A percentile compares a stretch with the other conserved stretches of the same genome.
These are phyloP conservation scores for Drechslera avenae DNA, from an alignment of 2,329 filamentous ascomycete genomes.

Conservation along the genomic window DNA sequence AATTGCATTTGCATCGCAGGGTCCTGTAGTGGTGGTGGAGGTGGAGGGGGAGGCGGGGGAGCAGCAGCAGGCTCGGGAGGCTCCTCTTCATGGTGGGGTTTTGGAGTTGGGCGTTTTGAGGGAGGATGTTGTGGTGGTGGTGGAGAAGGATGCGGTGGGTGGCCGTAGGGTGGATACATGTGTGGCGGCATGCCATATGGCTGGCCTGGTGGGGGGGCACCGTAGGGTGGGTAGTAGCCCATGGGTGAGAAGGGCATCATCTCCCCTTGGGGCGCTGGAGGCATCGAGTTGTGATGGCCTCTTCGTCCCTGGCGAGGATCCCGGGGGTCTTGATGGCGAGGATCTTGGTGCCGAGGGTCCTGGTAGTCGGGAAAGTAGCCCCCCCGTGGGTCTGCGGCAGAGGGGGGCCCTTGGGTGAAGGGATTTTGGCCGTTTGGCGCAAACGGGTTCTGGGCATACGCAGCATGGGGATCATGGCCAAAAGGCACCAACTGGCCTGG, in stretches of 20 bases:
- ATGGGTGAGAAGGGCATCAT: conserved; percentile 44
- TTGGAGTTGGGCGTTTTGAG: conserved; percentile 38
- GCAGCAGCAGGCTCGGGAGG: conserved; percentile 12
- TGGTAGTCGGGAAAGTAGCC: conserved; percentile 47
- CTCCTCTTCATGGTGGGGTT: conserved; percentile 29
- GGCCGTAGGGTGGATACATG: conserved; percentile 35
- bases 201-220: conserved; percentile 4
- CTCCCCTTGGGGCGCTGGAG: conserved; percentile 30
- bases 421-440: conserved; percentile 34
- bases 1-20: conserved; percentile 13
- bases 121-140: conserved; percentile 33
- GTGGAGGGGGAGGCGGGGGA: conserved; percentile 21
- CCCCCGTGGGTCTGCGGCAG: conserved; percentile 21
- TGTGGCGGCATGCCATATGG: conserved; percentile 36
- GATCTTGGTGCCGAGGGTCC: conserved; percentile 15
- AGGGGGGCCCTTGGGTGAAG: conserved; percentile 30
- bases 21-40: conserved; percentile 18
- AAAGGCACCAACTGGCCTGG: conserved; percentile 41
- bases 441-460: conserved; percentile 43
- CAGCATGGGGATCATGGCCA: conserved; percentile 45
- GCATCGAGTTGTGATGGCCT: conserved; percentile 45
- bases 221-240: conserved; percentile 40
- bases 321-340: conserved; percentile 9
- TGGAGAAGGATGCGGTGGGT: conserved; percentile 30
- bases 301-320: conserved; percentile 21